Evolutionary conservation across 2,329 filamentous ascomycete species (phyloP), one percentile per base, ranked within the genome.

Genomic region (Nemania bipapillata): DNA sequence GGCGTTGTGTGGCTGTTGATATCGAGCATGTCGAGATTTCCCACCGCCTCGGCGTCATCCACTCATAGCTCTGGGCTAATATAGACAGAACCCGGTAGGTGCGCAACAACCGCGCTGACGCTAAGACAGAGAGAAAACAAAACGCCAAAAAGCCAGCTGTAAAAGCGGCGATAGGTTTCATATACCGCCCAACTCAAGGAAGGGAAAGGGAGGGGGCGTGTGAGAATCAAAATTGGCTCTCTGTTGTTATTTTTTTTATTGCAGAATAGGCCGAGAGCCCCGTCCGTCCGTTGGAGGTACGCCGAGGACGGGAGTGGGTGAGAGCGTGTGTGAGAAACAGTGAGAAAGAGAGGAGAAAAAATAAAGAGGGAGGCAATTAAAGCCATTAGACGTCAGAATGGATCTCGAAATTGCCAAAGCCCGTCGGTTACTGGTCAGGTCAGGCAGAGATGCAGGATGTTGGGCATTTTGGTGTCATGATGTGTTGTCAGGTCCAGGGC

Each of bases 401-500:
- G 72, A 72, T 70, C 69, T 73, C 65, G 59, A 70, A 69, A 71
- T 67, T 73, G 68, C 67, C 65, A 68, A 74, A 56, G 72, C 26
- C 37, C 63, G 71, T 61, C 69, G 69, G 72, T 69, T 76, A 77
- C 75, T 75, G 71, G 77, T 71, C 76, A 77, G 74, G 80, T 84
- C 80, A 82, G 82, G 82, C 82, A 84, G 80, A 81, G 80, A 78
- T 83, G 82, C 82, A 83, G 78, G 76, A 78, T 74, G 79, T 81
- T 79, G 78, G 81, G 81, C 80, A 78, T 78, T 77, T 77, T 78
- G 69, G 77, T 79, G 76, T 77, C 80, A 77, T 83, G 83, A 85
- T 85, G 83, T 81, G 84, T 85, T 86, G 84, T 85, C 84, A 86
- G 80, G 75, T 74, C 73, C 65, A 66, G 73, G 71, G 76, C 70